Evolutionary conservation across 192 early-diverging fungal species (phyloP), one percentile per base, ranked within the genome.

Genomic region (Umbelopsis sp.): DNA sequence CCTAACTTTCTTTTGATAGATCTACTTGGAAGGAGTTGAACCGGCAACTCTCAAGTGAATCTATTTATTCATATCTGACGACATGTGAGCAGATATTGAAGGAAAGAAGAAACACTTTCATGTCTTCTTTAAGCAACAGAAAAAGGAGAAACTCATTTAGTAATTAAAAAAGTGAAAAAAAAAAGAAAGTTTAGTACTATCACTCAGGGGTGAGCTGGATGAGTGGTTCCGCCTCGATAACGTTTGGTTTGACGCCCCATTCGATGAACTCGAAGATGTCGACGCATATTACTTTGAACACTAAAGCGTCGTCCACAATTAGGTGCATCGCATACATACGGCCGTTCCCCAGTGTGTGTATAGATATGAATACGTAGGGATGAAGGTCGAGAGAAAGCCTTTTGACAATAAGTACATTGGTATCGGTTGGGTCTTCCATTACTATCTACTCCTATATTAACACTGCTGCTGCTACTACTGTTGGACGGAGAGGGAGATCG

Each of bases 331-430:
- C 87, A 89, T 27, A 79, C 84, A 67, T 83, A 89, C 20, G 87
- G 87, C 11, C 80, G 78, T 50, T 89, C 86, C 3, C 87, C 87
- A 8, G 87, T 89, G 50, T 89, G 87, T 0, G 87, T 85, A 74
- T 89, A 86, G 6, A 81, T 76, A 66, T 89, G 87, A n/a, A 84
- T 86, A 15, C 76, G 82, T 22, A 89, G 72, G 20, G 87, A 87
- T 22, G 82, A 84, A 46, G 87, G 87, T 49, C 87, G 74, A 11
- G 83, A 78, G 49, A 89, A 89, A 0, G 83, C 79, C 69, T 88
- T 89, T 64, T 81, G 74, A 70, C 87, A 89, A 69, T 83, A 77
- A 49, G 75, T 64, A 68, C 87, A 89, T 49, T 83, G 78, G 46
- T 88, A 88, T 53, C 68, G 51, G 46, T 69, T 77, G 35, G 48